A percentile compares a stretch with the other conserved stretches of the same genome.
These are phyloP conservation scores for Leccinum broughii DNA, from an alignment of 768 basidiomycete species.

Conservation along the genomic window DNA sequence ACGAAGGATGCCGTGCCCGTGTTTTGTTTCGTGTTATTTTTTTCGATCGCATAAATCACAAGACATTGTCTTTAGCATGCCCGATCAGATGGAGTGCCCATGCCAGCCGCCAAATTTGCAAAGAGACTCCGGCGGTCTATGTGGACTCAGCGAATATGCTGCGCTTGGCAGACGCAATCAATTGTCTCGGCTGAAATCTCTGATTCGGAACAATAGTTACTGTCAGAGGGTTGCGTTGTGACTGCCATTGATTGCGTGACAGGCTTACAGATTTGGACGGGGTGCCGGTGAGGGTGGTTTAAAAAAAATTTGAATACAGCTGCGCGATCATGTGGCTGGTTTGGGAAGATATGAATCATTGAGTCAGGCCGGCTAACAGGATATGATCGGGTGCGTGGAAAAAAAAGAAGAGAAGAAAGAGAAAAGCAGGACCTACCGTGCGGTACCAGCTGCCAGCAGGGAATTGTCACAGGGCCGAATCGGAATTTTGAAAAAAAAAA, in stretches of 20 bases:
- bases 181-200: conserved; percentile 24
- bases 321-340: conserved; percentile 26
- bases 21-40: not conserved
- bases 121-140: conserved; percentile 4
- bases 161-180: conserved; percentile 2
- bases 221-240: not conserved
- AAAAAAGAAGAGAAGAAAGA: conserved; percentile 1
- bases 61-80: not conserved
- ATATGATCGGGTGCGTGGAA: conserved; percentile 23
- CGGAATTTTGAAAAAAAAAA: not conserved
- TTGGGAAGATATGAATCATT: conserved; percentile 6
- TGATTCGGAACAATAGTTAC: not conserved
- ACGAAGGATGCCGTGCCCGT: not conserved
- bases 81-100: conserved; percentile 17
- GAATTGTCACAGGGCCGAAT: not conserved
- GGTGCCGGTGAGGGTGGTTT: not conserved
- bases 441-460: not conserved
- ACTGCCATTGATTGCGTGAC: conserved; percentile 12
- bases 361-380: conserved; percentile 15
- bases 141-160: conserved; percentile 18
- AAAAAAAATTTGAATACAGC: conserved; percentile 16
- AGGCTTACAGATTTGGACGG: conserved; percentile 17
- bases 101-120: conserved; percentile 7
- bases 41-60: not conserved
- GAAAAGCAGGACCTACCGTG: not conserved